Conservation (phyloP, 2,329 filamentous ascomycete species). For the Elsinoe arachidis region DNA sequence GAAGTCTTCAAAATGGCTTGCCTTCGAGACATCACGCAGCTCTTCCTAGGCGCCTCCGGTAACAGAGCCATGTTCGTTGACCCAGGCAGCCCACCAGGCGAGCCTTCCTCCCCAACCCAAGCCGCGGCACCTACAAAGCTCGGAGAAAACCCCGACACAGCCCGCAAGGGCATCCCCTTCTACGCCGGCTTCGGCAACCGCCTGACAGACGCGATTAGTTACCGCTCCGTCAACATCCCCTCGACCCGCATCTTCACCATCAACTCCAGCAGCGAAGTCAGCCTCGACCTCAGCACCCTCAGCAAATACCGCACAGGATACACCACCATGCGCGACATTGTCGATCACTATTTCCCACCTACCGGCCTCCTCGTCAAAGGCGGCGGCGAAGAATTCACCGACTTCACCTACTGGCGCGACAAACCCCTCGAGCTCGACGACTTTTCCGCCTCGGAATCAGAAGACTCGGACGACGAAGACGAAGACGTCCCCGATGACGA, state of each 20-base stretch:
- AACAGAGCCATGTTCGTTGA: conserved; percentile 11
- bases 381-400: conserved; percentile 89
- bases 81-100: background rate
- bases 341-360: conserved; percentile 96
- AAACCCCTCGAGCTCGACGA: conserved; percentile 74
- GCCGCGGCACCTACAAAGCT: background rate
- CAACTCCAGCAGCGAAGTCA: conserved; percentile 95
- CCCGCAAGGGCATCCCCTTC: conserved; percentile 53
- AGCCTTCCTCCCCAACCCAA: background rate
- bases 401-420: conserved; percentile 95
- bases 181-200: conserved; percentile 97
- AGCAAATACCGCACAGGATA: conserved; percentile 97
- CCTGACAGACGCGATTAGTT: conserved; percentile 90
- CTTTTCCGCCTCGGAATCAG: conserved; percentile 74
- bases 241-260: conserved; percentile 95
- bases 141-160: conserved; percentile 15
- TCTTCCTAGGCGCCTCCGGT: conserved; percentile 51
- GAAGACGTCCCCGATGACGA: conserved; percentile 13
- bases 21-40: conserved; percentile 79
- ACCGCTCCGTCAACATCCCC: conserved; percentile 91
- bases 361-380: conserved; percentile 77
- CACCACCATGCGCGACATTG: conserved; percentile 91
- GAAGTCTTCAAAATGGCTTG: conserved; percentile 99
- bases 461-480: conserved; percentile 32
- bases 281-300: conserved; percentile 76